A percentile compares a stretch with the other conserved stretches of the same genome.
These are phyloP conservation scores for Sporothrix humicola DNA, from an alignment of 2,329 filamentous ascomycete species.

Conservation along the genomic window DNA sequence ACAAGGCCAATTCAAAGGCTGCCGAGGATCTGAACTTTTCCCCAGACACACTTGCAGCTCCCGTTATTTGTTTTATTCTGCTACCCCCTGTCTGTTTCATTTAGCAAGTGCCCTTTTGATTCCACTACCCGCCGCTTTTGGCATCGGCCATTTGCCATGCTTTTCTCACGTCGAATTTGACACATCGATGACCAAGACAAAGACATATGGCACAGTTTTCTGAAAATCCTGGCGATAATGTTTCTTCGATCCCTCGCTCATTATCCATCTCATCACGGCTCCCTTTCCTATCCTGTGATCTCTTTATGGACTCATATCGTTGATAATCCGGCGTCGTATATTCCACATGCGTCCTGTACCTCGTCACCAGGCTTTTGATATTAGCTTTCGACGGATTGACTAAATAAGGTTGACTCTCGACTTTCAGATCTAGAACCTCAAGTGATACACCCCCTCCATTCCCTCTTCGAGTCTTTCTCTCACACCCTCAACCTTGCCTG, in stretches of 20 bases:
- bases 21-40: not conserved
- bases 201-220: not conserved
- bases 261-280: not conserved
- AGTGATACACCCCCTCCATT: conserved; percentile 21
- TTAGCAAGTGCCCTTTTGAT: not conserved
- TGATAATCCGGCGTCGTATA: conserved; percentile 3
- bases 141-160: not conserved
- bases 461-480: not conserved
- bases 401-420: not conserved
- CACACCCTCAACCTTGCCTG: conserved; percentile 11
- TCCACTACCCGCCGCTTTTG: not conserved
- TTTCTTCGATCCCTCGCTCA: not conserved
- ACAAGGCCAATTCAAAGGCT: conserved; percentile 1
- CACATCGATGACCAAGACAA: conserved; percentile 18
- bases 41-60: conserved; percentile 8
- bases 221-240: not conserved
- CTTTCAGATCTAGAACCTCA: conserved; percentile 23
- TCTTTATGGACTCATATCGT: not conserved
- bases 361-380: not conserved
- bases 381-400: not conserved
- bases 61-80: not conserved
- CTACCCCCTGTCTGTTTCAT: not conserved
- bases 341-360: not conserved
- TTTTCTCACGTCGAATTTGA: not conserved
- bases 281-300: not conserved